Base-by-base conservation (phyloP, 2,329 filamentous ascomycete species). In the Epichloe festucae region DNA sequence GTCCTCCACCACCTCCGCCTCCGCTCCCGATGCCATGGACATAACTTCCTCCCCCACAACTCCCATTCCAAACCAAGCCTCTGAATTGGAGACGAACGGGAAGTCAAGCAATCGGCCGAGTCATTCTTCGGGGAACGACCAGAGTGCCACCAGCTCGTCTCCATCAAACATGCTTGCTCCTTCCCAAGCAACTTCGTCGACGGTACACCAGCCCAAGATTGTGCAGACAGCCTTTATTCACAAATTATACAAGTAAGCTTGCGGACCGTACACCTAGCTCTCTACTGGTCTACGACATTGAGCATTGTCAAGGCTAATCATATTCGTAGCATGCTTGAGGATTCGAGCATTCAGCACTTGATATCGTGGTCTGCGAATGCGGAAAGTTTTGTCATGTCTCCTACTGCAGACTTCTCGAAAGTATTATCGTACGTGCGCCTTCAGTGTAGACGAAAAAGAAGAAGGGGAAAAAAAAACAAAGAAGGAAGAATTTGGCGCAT, bases 191-290 rank as follows among this genome's bases (percentile, higher is more conserved):
- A 73, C 3, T 70, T 74, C n/a, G 82, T 84, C 85, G 5, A 85
- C 85, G 46, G 84, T 90, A 49, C 89, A 95, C 64, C 90, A 95
- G 65, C 90, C 93, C 54, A 98, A 98, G 71, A 91, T 96, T 44
- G 89, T 97, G 15, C 93, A 98, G 71, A 97, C 93, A 11, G 93
- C 93, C 21, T 98, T 98, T 63, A 97, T 98, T 58, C 93, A 98
- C 69, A 98, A 98, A 70, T 80, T 98, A 38, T 98, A 97, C 76
- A 96, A 94, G 90, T 96, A 76, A 64, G 84, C 55, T 27, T 42
- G 3, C 34, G 15, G 5, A n/a, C 34, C 14, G 5, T 11, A 14
- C 14, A 17, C 44, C 17, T 19, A 6, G n/a, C 7, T n/a, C 34
- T 5, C 6, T 11, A 31, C 27, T 31, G 27, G 27, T 10, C 19